These are phyloP conservation scores for Malassezia globosa DNA, from an alignment of 1,284 basidiomycete genomes.

Conservation along the genomic window DNA sequence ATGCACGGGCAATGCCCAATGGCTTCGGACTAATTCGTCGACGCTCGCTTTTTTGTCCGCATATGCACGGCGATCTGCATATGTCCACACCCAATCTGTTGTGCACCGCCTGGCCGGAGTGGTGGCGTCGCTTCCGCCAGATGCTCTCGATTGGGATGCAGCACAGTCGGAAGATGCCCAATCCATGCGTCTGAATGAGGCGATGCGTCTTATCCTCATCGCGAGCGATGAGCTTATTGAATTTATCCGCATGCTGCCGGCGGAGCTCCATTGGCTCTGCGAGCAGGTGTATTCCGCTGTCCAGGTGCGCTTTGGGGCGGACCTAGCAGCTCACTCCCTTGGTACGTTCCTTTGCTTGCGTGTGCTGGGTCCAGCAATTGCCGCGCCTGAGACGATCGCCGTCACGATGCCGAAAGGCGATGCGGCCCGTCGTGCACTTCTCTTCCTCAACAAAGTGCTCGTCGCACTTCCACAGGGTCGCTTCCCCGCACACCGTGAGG, in stretches of 20 bases:
- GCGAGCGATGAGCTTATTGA: background rate
- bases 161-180: background rate
- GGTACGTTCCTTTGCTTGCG: constrained; percentile 3
- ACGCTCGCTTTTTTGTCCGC: background rate
- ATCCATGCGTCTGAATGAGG: background rate
- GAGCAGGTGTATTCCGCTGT: background rate
- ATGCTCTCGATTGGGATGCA: background rate
- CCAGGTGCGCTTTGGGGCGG: background rate
- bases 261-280: constrained; percentile 1
- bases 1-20: background rate
- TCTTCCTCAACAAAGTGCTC: constrained; percentile 9
- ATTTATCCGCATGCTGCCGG: background rate
- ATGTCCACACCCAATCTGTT: background rate
- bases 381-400: background rate
- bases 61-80: background rate
- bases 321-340: background rate
- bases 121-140: background rate
- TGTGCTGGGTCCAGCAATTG: constrained; percentile 7
- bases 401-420: background rate
- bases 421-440: background rate
- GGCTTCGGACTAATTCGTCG: constrained; percentile 8
- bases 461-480: constrained; percentile 9
- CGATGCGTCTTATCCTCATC: background rate
- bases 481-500: constrained; percentile 1
- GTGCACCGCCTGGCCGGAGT: background rate